Conservation (phyloP, 768 basidiomycete species). For the Agaricus blazei region DNA sequence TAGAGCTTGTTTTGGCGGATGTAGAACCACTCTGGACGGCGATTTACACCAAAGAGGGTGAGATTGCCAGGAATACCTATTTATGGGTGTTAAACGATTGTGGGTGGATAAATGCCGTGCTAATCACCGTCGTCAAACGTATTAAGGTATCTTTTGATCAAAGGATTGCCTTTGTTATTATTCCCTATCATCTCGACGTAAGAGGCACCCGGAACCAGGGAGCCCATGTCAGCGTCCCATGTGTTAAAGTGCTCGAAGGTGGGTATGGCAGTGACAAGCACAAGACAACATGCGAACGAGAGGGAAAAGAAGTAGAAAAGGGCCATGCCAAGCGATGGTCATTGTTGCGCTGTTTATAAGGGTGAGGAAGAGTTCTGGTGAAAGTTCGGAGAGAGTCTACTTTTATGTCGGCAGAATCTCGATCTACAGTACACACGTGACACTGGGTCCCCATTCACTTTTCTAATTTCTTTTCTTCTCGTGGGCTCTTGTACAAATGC, state of each 20-base stretch:
- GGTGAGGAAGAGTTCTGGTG: background rate
- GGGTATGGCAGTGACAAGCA: conserved; percentile 29
- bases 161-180: background rate
- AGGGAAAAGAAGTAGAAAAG: conserved; percentile 17
- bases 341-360: background rate
- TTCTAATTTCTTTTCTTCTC: background rate
- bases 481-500: background rate
- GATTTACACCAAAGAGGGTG: conserved; percentile 30
- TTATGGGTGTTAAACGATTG: conserved; percentile 25
- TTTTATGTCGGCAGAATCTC: background rate
- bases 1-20: conserved; percentile 46
- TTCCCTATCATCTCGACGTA: conserved; percentile 30
- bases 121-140: conserved; percentile 6
- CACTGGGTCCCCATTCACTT: conserved; percentile 1
- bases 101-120: background rate
- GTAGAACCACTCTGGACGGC: conserved; percentile 45
- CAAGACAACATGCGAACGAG: conserved; percentile 17
- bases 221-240: conserved; percentile 28
- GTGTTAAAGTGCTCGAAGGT: conserved; percentile 36
- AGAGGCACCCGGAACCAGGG: conserved; percentile 37
- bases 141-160: conserved; percentile 10
- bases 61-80: conserved; percentile 45
- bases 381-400: background rate
- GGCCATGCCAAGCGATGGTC: background rate
- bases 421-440: background rate